A percentile compares a stretch with the other conserved stretches of the same genome.
Conservation (phyloP, 225 moss, liverwort and hornwort species). For the Antitrichia curtipendula region DNA sequence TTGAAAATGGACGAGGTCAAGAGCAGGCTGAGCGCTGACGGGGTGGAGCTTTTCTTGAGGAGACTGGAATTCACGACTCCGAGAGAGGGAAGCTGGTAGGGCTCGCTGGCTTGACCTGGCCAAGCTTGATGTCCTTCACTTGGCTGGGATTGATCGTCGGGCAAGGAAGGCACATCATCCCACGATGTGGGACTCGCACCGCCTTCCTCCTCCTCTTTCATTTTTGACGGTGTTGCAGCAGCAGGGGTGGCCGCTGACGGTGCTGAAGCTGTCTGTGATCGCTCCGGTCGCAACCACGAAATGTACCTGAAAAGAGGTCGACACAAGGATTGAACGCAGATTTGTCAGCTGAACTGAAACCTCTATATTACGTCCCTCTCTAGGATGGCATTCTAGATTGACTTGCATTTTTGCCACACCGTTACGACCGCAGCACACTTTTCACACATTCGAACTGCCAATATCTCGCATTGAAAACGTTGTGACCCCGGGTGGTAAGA, state of each 20-base stretch:
- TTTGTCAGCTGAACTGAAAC: not conserved
- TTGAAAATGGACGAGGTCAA: constrained; percentile 71
- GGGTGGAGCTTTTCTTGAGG: constrained; percentile 26
- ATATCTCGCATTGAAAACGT: not conserved
- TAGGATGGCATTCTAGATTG: not conserved
- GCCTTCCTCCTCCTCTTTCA: constrained; percentile 16
- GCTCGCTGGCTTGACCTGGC: constrained; percentile 63
- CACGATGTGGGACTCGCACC: constrained; percentile 23
- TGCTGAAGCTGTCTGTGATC: constrained; percentile 2
- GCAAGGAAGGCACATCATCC: constrained; percentile 30
- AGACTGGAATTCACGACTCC: constrained; percentile 21
- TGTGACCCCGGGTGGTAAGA: too few species aligned
- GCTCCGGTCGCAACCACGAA: constrained; percentile 67
- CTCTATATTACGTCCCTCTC: not conserved
- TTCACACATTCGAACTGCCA: too few species aligned
- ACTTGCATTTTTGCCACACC: not conserved
- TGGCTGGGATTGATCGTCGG: constrained; percentile 27
- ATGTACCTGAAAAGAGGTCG: not conserved
- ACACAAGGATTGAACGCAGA: not conserved
- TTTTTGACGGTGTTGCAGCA: not conserved
- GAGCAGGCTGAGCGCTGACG: constrained; percentile 62
- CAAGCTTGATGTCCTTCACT: constrained; percentile 29
- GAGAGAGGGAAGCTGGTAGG: constrained; percentile 48
- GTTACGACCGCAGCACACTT: not conserved
- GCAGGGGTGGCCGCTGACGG: not conserved